Conservation (phyloP, 2,329 filamentous ascomycete genomes). For the Diaporthe citrichinensis region DNA sequence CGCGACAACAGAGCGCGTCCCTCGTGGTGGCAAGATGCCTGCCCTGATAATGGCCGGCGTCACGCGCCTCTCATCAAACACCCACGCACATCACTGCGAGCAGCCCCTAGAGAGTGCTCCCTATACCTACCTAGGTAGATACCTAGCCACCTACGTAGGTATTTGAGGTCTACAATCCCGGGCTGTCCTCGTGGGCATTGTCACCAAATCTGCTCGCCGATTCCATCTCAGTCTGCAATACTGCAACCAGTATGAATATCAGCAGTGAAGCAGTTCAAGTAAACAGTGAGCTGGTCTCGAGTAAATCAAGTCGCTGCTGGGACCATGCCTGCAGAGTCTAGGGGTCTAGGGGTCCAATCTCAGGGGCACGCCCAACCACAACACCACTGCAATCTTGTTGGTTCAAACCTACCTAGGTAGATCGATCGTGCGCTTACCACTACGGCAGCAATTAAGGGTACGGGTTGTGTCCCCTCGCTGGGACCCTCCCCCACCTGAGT, state of each 20-base stretch:
- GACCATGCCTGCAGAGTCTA: conserved; percentile 9
- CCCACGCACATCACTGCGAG: neutral
- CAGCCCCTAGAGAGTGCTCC: too few relatives aligned
- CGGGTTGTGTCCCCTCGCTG: neutral
- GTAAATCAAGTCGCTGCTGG: neutral
- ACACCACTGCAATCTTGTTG: conserved; percentile 23
- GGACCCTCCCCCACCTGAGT: neutral
- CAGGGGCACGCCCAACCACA: conserved; percentile 12
- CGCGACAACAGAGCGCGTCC: neutral
- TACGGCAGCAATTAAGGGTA: neutral
- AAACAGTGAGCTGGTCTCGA: conserved; percentile 4
- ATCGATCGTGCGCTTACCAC: neutral
- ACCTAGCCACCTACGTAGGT: neutral
- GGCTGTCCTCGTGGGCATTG: neutral
- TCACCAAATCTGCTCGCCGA: neutral
- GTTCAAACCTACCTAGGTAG: conserved; percentile 13
- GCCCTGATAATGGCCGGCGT: conserved; percentile 1
- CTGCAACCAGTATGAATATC: neutral
- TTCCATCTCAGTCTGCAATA: neutral
- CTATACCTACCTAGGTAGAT: neutral
- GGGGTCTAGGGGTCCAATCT: conserved; percentile 18
- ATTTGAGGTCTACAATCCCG: neutral
- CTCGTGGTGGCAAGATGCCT: neutral
- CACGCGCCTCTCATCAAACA: neutral
- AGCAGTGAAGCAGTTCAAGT: neutral